Base-by-base conservation (phyloP, 108 stramenopile species). In the Skeletonema costatum region DNA sequence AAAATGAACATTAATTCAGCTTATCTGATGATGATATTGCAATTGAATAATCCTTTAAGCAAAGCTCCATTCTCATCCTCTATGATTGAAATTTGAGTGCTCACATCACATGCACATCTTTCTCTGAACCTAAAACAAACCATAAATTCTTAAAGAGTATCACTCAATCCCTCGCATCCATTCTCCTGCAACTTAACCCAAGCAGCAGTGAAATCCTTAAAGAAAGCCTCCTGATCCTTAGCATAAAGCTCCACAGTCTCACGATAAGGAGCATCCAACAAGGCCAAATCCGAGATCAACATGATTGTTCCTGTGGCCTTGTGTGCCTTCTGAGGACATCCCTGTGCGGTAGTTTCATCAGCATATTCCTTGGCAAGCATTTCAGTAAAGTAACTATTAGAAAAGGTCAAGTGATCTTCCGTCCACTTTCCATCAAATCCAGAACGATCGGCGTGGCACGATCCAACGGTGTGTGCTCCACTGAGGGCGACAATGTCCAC, bases 401-500 rank as follows among this genome's bases (percentile, higher is more conserved):
- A 66, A 44, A 92, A 87, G 30, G 60, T 64, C 48, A 74, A 59
- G 32, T 69, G 76, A 16, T 76, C 46, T 60, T 75, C 59, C 11
- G 85, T 88, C 89, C 89, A 89, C 33, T 83, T 50, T 8, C 87
- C 89, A 31, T 83, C 84, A 75, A 83, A 87, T 31, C 87, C 87
- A 19, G 75, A 77, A 8, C 86, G 63, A 44, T 85, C 88, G n/a
- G 74, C 76, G 62, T 90, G 89, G 58, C 87, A 88, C 29, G 77
- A 73, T 33, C 91, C 91, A 33, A 90, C 77, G 11, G 88, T 81
- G 78, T 92, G 91, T 7, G 89, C 91, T 19, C 91, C 91, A 17
- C 61, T 44, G 21, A 92, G 73, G 7, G 88, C 89, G 2, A 92
- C 91, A 65, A 90, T 90, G 50, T 92, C 91, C 73, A 41, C 61